Base-by-base conservation (phyloP, 352 stramenopile genomes). In the Sclerospora graminicola region DNA sequence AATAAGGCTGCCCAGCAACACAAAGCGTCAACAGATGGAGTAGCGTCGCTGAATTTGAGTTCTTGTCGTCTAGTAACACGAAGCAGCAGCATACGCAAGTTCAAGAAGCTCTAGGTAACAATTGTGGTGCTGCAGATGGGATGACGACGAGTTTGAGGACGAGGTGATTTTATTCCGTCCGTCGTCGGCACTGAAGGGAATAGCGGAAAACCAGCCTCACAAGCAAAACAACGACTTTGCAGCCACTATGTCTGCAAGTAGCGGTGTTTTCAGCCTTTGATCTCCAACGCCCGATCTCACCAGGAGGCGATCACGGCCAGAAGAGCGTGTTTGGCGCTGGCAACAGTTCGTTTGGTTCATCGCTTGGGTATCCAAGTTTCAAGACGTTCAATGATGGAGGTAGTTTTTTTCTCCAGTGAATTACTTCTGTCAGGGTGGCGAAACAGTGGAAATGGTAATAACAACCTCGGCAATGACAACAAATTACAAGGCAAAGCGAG, bases 131-230 rank as follows among this genome's bases (percentile, higher is more conserved):
- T 23, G 45, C n/a, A n/a, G n/a, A n/a, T n/a, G n/a, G 42, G 67
- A 72, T 0, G 73, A 82, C 13, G 79, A 88, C 27, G 69, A 91
- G 18, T 79, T 89, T 47, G 76, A 89, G 35, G 79, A 89, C 45
- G 79, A 91, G 57, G 79, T 91, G 35, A 91, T 91, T 42, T 74
- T 91, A 16, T 91, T 80, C 54, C 72, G 82, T 50, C 79, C 79
- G 13, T 77, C 72, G 5, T 60, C 68, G 15, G 60, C 51, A 3
- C 36, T 81, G 23, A 54, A 34, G 24, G 54, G 44, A 9, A 56
- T 66, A 46, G 27, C 54, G n/a, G 47, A 44, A 2, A 39, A 48
- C 43, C 41, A 77, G 15, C 24, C 44, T 31, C 6, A 10, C 13
- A 66, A 63, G 35, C 48, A 56, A 16, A 39, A 51, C 14, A 35